phyloP scores from a whole-genome alignment of 2,329 filamentous ascomycete genomes.

The Hymenotorrendiella dingleyae region DNA sequence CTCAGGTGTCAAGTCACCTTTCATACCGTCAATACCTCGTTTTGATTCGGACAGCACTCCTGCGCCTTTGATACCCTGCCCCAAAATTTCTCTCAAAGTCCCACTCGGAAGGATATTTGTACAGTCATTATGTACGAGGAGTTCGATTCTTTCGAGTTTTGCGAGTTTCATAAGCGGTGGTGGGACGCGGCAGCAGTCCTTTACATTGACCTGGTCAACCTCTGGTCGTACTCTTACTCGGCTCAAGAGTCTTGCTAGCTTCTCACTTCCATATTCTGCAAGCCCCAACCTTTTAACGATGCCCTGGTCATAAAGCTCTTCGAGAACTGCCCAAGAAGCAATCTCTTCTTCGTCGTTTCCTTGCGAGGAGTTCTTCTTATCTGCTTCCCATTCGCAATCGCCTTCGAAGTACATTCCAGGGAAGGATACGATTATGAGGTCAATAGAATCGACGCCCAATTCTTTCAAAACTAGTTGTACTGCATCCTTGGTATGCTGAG shows the following conservation, averaged over 20 bases:
- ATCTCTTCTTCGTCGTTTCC: conserved; percentile 62
- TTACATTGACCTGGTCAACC: conserved; percentile 93
- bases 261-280: conserved; percentile 83
- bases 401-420: conserved; percentile 91
- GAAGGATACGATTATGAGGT: conserved; percentile 88
- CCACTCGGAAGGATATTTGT: conserved; percentile 84
- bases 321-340: conserved; percentile 66
- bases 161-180: conserved; percentile 79
- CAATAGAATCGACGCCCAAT: conserved; percentile 67
- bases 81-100: conserved; percentile 77
- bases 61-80: conserved; percentile 64
- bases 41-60: conserved; percentile 59
- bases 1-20: conserved; percentile 74
- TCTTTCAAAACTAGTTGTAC: conserved; percentile 75
- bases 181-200: conserved; percentile 93
- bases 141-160: conserved; percentile 75
- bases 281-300: conserved; percentile 73
- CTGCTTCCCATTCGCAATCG: conserved; percentile 75
- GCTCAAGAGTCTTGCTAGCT: conserved; percentile 70
- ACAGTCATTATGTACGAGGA: conserved; percentile 91
- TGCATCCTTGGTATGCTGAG: conserved; percentile 69
- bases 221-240: conserved; percentile 66
- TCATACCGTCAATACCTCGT: conserved; percentile 49
- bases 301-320: conserved; percentile 65
- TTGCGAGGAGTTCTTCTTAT: conserved; percentile 54